Percentiles rank a stretch among this genome's conserved stretches.
These are phyloP conservation scores for Cytospora mali DNA, from an alignment of 2,329 filamentous ascomycete genomes.

Conservation along the genomic window DNA sequence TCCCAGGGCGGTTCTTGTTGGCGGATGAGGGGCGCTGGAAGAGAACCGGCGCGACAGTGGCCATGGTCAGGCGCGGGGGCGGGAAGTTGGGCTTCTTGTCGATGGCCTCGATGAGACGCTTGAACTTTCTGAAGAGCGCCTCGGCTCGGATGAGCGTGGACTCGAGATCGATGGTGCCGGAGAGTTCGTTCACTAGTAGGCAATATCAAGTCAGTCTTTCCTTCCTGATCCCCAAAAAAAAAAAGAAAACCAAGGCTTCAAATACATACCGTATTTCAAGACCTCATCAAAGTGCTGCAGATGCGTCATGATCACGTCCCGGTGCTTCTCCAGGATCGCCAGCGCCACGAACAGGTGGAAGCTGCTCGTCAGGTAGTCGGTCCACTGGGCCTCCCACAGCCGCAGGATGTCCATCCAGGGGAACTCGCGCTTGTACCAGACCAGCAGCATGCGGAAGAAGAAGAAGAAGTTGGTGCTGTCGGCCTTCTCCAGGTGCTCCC, in stretches of 20 bases:
- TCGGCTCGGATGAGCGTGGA: conserved; percentile 87
- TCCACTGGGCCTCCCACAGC: conserved; percentile 94
- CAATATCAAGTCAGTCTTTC: conserved; percentile 8
- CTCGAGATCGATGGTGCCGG: conserved; percentile 86
- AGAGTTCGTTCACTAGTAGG: conserved; percentile 83
- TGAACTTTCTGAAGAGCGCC: conserved; percentile 83
- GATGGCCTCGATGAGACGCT: conserved; percentile 84
- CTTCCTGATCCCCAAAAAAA: conserved; percentile 7
- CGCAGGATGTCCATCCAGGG: conserved; percentile 83
- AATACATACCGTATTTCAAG: conserved; percentile 80
- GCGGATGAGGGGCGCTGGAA: not conserved
- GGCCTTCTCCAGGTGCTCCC: conserved; percentile 82
- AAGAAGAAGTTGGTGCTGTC: conserved; percentile 99
- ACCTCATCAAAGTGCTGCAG: conserved; percentile 95
- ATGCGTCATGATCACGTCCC: conserved; percentile 95
- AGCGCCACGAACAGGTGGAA: conserved; percentile 95
- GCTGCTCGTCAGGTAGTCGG: conserved; percentile 82
- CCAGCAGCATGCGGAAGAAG: conserved; percentile 98
- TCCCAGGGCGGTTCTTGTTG: conserved; percentile 19
- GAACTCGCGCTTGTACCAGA: conserved; percentile 99
- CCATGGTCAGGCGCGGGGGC: conserved; percentile 44
- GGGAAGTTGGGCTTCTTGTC: conserved; percentile 92
- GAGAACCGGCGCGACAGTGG: conserved; percentile 3
- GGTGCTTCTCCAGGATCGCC: conserved; percentile 91
- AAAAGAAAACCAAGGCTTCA: not conserved